Evolutionary conservation across 1,284 basidiomycete species (phyloP), one percentile per base, ranked within the genome.

Genomic region (Rhodotorula sp.): DNA sequence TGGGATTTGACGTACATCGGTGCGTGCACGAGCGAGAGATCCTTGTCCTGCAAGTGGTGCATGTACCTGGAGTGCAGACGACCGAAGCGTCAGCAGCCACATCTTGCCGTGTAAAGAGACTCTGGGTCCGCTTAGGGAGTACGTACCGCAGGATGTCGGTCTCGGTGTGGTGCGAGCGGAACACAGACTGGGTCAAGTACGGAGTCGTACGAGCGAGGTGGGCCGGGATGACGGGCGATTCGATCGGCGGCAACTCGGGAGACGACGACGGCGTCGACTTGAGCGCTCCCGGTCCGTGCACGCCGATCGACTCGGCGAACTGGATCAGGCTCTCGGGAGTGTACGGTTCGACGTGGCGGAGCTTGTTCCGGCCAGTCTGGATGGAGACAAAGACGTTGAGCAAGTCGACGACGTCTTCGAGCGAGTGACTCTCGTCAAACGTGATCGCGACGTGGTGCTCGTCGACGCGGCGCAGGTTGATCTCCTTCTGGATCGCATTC

Each of bases 31-130:
- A 99, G 89, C 47, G 92, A 92, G 68, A 98, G 87, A 81, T 99
- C 95, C 84, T 98, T 98, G 67, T 89, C 88, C 77, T 95, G 92
- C 60, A 99, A 87, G 77, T 93, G 89, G 83, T 93, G 88, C 80
- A 99, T 73, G 68, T 79, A 97, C 6, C 66, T 62, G 23, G 18
- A 43, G 38, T 43, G 38, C 19, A 18, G 15, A 55, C 12, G n/a
- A 18, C 12, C 16, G 15, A 3, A 3, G 23, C 26, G 59, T 60
- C 47, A 60, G 59, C 26, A 28, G 28, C 55, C 6, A 1, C 4
- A 15, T 28, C 16, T 55, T 28, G 23, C 54, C 54, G 26, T 2
- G 15, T 2, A 15, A 28, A 14, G n/a, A 16, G 54, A 55, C n/a
- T n/a, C n/a, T n/a, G 19, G 49, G 12, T 50, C 15, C 49, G 28